Base-by-base conservation (phyloP, 1,284 basidiomycete species). In the Rhodotorula sp. region DNA sequence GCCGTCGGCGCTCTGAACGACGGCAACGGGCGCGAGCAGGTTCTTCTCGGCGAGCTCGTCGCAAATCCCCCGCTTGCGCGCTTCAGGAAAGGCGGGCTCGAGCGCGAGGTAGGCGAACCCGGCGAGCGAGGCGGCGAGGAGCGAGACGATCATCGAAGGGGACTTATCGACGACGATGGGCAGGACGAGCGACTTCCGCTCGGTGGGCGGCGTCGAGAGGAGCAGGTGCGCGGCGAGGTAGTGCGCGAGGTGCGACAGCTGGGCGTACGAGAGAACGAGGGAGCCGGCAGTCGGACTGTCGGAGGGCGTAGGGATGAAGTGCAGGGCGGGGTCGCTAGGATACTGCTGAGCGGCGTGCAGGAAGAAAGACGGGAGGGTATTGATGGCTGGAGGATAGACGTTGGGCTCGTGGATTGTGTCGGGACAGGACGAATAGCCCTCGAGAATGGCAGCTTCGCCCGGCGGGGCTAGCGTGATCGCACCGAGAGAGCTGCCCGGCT, bases 31-130 rank as follows among this genome's bases (percentile, higher is more conserved):
- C 34, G 68, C 71, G 27, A 77, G 56, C 54, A 71, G 60, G n/a
- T 70, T 42, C 16, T 66, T 55, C 42, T 71, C 62, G 8, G 50
- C 25, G 13, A 73, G 53, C 57, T 74, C 75, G 27, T 60, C 46
- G 12, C 72, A 45, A 53, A 78, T 75, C 13, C 65, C 67, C 50
- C 66, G 58, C 50, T 77, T 72, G 19, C 73, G 57, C 2, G 52
- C 68, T 4, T 66, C 68, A 3, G 77, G 77, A 25, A 69, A 75
- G 8, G 63, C 60, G n/a, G 71, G 71, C 56, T 78, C 77, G 55
- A 78, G 72, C 12, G 77, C 77, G 49, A 78, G 64, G 68, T 78
- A 78, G 34, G 62, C 71, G 42, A 66, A 71, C 0, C 73, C 74
- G 1, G 74, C 67, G 54, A 77, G 68, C 1, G 72, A 55, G 55